phyloP scores from a whole-genome alignment of 2,329 filamentous ascomycete species.

The Elsinoe ampelina region DNA sequence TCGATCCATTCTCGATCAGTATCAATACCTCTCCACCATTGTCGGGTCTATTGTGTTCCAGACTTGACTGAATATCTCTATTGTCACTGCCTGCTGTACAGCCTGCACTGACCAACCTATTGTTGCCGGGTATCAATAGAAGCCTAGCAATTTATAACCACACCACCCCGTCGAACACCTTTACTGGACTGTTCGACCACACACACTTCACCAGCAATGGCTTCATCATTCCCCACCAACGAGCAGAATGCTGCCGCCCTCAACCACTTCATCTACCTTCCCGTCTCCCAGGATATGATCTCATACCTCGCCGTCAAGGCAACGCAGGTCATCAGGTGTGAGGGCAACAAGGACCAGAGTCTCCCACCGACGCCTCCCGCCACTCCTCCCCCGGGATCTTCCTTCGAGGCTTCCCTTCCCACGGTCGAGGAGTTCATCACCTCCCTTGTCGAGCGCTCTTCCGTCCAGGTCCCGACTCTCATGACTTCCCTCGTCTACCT shows the following conservation, averaged over 20 bases:
- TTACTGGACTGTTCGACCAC: constrained; percentile 14
- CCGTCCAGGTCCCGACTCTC: constrained; percentile 92
- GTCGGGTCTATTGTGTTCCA: constrained; percentile 19
- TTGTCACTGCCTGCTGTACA: constrained; percentile 15
- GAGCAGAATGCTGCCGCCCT: constrained; percentile 61
- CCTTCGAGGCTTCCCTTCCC: constrained; percentile 51
- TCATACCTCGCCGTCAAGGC: constrained; percentile 65
- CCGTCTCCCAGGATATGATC: constrained; percentile 69
- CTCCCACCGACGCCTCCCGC: constrained; percentile 51
- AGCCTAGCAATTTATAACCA: constrained; percentile 15
- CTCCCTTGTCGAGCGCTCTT: constrained; percentile 81
- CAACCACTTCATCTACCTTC: constrained; percentile 70
- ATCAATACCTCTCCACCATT: constrained; percentile 4
- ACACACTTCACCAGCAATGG: constrained; percentile 28
- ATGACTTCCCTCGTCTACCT: constrained; percentile 97
- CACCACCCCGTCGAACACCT: constrained; percentile 13
- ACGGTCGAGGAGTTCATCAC: constrained; percentile 85
- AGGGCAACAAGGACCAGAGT: constrained; percentile 38
- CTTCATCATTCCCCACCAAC: constrained; percentile 34
- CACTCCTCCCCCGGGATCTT: constrained; percentile 45
- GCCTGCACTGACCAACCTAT: constrained; percentile 17
- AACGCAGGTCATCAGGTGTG: constrained; percentile 70
- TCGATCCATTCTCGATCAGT: constrained; percentile 15
- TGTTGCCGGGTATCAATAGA: constrained; percentile 23
- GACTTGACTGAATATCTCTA: constrained; percentile 17